These are phyloP conservation scores for Colletotrichum musae DNA, from an alignment of 2,329 filamentous ascomycete species.

Conservation along the genomic window DNA sequence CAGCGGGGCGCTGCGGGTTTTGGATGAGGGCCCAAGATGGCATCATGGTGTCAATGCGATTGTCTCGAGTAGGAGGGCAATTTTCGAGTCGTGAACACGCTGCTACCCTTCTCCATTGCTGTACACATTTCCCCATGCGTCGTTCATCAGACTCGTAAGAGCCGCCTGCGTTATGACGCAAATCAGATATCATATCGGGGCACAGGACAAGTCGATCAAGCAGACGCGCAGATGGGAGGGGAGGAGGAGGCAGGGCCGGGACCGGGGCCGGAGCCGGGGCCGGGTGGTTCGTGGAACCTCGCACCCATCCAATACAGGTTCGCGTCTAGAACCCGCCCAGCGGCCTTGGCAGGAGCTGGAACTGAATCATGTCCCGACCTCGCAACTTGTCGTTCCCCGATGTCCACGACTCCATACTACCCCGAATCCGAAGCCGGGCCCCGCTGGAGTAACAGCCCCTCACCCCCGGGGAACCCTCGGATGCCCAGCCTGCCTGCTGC, in stretches of 20 bases:
- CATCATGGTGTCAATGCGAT: background rate
- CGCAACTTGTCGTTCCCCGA: constrained; percentile 3
- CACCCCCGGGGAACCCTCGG: background rate
- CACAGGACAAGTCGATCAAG: constrained; percentile 19
- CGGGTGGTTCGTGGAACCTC: background rate
- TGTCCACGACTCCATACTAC: background rate
- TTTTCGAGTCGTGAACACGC: constrained; percentile 10
- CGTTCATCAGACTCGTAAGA: constrained; percentile 25
- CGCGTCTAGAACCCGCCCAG: constrained; percentile 15
- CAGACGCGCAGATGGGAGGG: background rate
- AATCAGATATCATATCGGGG: constrained; percentile 29
- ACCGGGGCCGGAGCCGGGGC: background rate
- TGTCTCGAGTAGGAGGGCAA: background rate
- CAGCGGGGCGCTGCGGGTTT: constrained; percentile 14
- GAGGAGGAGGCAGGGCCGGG: too few species aligned
- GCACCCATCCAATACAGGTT: constrained; percentile 16
- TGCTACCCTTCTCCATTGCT: background rate
- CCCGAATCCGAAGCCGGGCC: constrained; percentile 7
- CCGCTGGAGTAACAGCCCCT: background rate
- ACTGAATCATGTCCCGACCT: constrained; percentile 34
- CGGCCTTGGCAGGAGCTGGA: constrained; percentile 27
- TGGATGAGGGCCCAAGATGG: constrained; percentile 1
- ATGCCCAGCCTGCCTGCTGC: background rate
- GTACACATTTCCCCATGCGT: background rate
- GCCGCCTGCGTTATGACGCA: constrained; percentile 30